phyloP scores from a whole-genome alignment of 768 basidiomycete genomes.

The Termitomyces sp. region DNA sequence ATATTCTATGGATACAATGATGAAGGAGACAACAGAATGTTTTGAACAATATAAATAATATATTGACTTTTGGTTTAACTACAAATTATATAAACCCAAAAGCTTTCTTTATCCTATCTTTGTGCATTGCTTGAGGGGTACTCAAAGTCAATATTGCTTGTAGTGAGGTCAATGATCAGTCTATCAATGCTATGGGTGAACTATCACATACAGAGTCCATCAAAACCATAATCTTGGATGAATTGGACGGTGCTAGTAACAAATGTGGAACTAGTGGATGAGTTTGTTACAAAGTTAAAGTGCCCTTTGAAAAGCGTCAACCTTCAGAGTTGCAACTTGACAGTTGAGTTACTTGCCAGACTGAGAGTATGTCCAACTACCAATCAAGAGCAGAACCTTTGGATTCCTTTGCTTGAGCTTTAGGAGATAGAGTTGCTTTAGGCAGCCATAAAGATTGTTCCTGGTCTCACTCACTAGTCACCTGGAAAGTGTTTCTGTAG shows the following conservation, averaged over 20 bases:
- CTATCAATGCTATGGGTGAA: neutral
- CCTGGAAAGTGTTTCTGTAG: conserved; percentile 63
- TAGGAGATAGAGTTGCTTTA: conserved; percentile 73
- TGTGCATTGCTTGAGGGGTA: conserved; percentile 56
- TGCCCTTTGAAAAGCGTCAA: conserved; percentile 35
- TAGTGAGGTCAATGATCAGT: neutral
- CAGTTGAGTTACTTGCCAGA: conserved; percentile 24
- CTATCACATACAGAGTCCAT: conserved; percentile 58
- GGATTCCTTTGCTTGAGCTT: too few species aligned
- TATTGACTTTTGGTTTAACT: too few species aligned
- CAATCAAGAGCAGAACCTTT: conserved; percentile 46
- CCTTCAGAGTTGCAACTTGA: neutral
- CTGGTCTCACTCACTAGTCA: conserved; percentile 69
- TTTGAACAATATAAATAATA: too few species aligned
- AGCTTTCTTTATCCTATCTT: too few species aligned
- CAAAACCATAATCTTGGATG: conserved; percentile 73
- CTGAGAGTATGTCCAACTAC: conserved; percentile 71
- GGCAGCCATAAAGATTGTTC: conserved; percentile 74
- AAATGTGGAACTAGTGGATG: conserved; percentile 48
- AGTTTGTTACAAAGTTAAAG: conserved; percentile 57
- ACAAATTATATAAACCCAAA: too few species aligned
- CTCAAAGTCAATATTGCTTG: conserved; percentile 74
- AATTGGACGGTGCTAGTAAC: conserved; percentile 57
- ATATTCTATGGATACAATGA: too few species aligned
- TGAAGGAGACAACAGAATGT: too few species aligned